Evolutionary conservation across 2,329 filamentous ascomycete genomes (phyloP), one percentile per base, ranked within the genome.

Genomic region (Colletotrichum chlorophyti): DNA sequence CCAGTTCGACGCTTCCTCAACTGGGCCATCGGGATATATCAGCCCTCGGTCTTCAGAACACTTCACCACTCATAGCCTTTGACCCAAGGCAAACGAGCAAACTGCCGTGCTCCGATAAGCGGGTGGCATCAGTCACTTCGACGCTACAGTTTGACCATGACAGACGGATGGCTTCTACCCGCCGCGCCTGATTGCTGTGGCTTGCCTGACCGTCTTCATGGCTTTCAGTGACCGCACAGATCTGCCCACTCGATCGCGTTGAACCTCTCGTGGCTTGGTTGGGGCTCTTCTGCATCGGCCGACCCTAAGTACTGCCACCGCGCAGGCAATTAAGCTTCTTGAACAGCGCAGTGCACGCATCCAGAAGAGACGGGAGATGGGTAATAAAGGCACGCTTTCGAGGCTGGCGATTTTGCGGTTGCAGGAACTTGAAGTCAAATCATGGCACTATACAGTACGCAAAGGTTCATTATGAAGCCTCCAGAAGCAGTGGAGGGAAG

Each of bases 131-230:
- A 26, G 19, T 24, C 27, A 55, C 31, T 26, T 24, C 29, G 43
- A 31, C 43, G 51, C 55, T 54, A 59, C 38, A 38, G 37, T 34
- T 40, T 27, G 51, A 29, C 34, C 42, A 43, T 50, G 27, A 32
- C 17, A 54, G 42, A 32, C 51, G 55, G 55, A 59, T 55, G 43
- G 19, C 43, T 54, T 59, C 51, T 55, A 50, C 43, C 51, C 55
- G 55, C 45, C 51, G 26, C 15, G n/a, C 21, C 27, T 34, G 32
- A 40, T 29, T 46, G 12, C 52, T 24, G 24, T 59, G 55, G 55
- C 55, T 54, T 55, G 38, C 51, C 31, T n/a, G 34, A 23, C 50
- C 27, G 54, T 32, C 55, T 43, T 26, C 21, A 34, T 32, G 21
- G 11, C 24, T 42, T 29, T 19, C 50, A 27, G 32, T 6, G 37